Conservation (phyloP, 176 grass and related monocot species). For the Aegilops bicornis region DNA sequence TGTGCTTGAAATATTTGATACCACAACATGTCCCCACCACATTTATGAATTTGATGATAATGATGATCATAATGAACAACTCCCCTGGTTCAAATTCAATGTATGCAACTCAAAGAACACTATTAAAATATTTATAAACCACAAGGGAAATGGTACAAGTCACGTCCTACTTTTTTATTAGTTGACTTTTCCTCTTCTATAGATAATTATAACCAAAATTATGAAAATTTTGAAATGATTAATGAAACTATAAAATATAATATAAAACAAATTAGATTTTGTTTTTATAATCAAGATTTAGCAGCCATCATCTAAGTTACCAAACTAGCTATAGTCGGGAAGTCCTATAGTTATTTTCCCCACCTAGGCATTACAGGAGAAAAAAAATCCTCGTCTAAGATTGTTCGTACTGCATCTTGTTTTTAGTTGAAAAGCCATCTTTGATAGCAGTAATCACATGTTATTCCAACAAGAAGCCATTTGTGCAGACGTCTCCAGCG, state of each 20-base stretch:
- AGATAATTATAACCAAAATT: neutral
- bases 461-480: neutral
- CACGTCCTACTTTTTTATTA: neutral
- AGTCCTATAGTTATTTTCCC: too few relatives aligned
- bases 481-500: neutral
- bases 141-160: neutral
- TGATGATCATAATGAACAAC: neutral
- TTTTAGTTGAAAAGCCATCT: too few relatives aligned
- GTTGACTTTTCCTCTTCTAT: neutral
- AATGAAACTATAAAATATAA: neutral
- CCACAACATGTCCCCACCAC: neutral
- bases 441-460: neutral
- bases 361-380: neutral
- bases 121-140: neutral
- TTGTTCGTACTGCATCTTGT: neutral
- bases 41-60: neutral
- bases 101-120: neutral
- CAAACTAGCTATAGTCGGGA: neutral
- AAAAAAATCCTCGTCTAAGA: neutral
- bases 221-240: neutral
- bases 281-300: neutral
- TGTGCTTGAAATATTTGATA: constrained; percentile 5
- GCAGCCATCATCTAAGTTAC: neutral
- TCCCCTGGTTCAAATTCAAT: neutral
- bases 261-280: neutral